Percentiles rank a stretch among this genome's conserved stretches.
Conservation (phyloP, 176 grass and related monocot species). For the Bolboschoenus planiculmis region DNA sequence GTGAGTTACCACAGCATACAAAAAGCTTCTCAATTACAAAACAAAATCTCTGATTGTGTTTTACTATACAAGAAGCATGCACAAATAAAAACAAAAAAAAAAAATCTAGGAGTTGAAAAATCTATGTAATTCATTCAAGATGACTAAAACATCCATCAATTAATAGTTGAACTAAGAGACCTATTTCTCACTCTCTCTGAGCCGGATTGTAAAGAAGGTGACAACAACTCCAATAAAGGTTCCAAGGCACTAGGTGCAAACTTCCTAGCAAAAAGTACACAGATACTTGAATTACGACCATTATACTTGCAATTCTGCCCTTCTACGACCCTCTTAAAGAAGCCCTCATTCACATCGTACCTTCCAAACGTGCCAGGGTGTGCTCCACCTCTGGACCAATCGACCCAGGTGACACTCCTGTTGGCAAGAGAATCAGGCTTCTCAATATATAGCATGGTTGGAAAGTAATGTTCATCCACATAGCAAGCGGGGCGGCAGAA, state of each 20-base stretch:
- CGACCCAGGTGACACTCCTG: constrained; percentile 81
- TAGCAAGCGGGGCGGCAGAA: constrained; percentile 82
- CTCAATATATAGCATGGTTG: constrained; percentile 81
- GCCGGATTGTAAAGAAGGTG: constrained; percentile 44
- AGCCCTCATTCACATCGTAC: constrained; percentile 53
- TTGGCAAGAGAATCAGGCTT: constrained; percentile 63
- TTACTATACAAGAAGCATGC: constrained; percentile 21
- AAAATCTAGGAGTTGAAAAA: neutral
- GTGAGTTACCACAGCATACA: neutral
- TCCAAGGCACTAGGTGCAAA: constrained; percentile 74
- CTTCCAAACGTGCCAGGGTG: constrained; percentile 96
- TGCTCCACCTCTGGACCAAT: constrained; percentile 91
- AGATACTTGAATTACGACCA: constrained; percentile 40
- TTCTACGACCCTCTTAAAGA: constrained; percentile 50
- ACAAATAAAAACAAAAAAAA: neutral
- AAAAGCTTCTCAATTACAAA: neutral
- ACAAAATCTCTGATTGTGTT: constrained; percentile 13
- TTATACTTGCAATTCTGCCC: constrained; percentile 69
- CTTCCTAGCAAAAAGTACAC: constrained; percentile 84
- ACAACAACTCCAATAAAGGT: constrained; percentile 59
- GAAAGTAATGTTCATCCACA: constrained; percentile 95
- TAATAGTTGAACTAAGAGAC: neutral
- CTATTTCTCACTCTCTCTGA: constrained; percentile 13
- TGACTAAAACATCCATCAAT: neutral
- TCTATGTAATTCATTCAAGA: constrained; percentile 1